Conservation (phyloP, 352 stramenopile species). For the Pythium plurisporium region DNA sequence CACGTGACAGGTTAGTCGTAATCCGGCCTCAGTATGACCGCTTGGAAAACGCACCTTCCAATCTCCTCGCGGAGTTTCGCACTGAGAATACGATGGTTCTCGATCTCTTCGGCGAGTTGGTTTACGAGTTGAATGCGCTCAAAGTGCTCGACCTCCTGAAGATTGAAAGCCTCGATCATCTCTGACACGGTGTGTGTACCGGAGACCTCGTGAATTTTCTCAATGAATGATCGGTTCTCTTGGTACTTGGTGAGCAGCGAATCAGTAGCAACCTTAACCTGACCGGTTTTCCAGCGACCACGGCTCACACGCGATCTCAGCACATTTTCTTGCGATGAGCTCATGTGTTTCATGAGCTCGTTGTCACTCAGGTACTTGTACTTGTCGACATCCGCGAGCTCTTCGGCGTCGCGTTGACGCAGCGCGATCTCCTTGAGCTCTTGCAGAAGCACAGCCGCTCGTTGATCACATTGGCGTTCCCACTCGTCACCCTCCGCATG, state of each 20-base stretch:
- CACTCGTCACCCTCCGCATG: constrained; percentile 55
- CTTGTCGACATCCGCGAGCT: constrained; percentile 48
- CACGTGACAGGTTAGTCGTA: not conserved
- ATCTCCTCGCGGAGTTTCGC: constrained; percentile 75
- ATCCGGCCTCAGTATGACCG: too few relatives aligned
- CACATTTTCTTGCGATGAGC: constrained; percentile 41
- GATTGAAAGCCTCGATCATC: constrained; percentile 84
- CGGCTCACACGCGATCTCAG: constrained; percentile 48
- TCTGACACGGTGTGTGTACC: constrained; percentile 74
- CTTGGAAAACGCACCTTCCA: constrained; percentile 42
- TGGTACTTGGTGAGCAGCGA: constrained; percentile 70
- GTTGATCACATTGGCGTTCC: constrained; percentile 53
- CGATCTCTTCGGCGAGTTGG: constrained; percentile 76
- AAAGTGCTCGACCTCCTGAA: constrained; percentile 77
- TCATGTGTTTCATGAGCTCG: constrained; percentile 60
- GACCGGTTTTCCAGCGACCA: constrained; percentile 65
- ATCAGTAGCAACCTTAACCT: constrained; percentile 62
- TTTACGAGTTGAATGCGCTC: constrained; percentile 82
- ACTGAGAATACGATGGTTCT: constrained; percentile 64
- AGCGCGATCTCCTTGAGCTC: constrained; percentile 70
- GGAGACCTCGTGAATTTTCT: constrained; percentile 79
- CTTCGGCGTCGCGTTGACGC: constrained; percentile 47
- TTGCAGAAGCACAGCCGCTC: constrained; percentile 44
- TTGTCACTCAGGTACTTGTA: constrained; percentile 73
- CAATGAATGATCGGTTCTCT: constrained; percentile 74